Base-by-base conservation (phyloP, 2,329 filamentous ascomycete genomes). In the Cordyceps pruinosa region DNA sequence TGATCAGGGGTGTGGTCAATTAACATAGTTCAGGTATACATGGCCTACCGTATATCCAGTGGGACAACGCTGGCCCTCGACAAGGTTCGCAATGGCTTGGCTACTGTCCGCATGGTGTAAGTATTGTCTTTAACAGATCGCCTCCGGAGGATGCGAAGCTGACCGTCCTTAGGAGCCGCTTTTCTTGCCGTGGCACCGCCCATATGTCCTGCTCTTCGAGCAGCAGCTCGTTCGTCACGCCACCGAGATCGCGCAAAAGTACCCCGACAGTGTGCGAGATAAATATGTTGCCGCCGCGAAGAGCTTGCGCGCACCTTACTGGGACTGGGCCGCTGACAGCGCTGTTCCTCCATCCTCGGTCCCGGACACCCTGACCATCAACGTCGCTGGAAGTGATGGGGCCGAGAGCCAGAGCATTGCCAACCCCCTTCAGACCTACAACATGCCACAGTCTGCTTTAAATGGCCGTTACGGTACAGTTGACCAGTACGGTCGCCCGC, bases 151-250 rank as follows among this genome's bases (percentile, higher is more conserved):
- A 30, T 30, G 48, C 13, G 21, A 48, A 1, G 7, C 53, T 59
- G 54, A 47, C 39, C 26, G 13, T n/a, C 39, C 15, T 39, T 30
- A 74, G 74, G 70, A 75, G 60, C 63, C 71, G 5, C 65, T 72
- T 19, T 75, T 78, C 57, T 63, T 69, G 2, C 65, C 72, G 15
- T 80, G 76, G 78, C 78, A 82, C 63, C 73, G 77, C 3, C 74
- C 76, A 2, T 80, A 77, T 59, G 61, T 80, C 44, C 70, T 72
- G 2, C 66, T 80, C 2, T 78, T 72, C 53, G 78, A 81, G 76
- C 77, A 80, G 75, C 61, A 70, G 10, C 67, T 81, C 3, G 72
- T 73, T 9, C 59, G 65, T 1, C 69, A 75, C 39, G 72, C 73
- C 39, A 68, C 71, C 59, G 61, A 64, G 13, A 72, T 78, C 26